A percentile compares a stretch with the other conserved stretches of the same genome.
These are phyloP conservation scores for Spiraea crenata DNA, from an alignment of 331 rosid genomes.

Conservation along the genomic window DNA sequence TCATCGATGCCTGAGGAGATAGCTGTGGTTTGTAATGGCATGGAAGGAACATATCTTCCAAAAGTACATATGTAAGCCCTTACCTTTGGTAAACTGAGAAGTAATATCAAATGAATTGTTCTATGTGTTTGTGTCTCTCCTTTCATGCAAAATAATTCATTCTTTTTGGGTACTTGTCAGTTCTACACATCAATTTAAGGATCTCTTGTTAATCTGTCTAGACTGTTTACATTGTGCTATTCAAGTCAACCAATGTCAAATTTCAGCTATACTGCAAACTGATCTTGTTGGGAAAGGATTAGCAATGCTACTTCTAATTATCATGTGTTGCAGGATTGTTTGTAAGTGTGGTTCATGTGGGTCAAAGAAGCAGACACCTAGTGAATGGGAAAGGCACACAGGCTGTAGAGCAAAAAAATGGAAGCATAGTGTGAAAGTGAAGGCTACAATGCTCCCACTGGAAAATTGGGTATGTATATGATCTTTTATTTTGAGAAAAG, in stretches of 20 bases:
- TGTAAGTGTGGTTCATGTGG: constrained; percentile 83
- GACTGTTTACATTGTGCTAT: neutral
- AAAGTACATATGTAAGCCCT: constrained; percentile 83
- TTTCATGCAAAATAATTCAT: neutral
- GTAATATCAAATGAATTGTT: neutral
- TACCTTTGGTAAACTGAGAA: constrained; percentile 13
- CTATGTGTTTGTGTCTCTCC: neutral
- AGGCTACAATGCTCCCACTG: constrained; percentile 73
- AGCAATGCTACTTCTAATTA: constrained; percentile 13
- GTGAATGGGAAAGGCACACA: constrained; percentile 96
- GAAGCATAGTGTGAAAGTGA: constrained; percentile 95
- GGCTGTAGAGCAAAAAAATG: constrained; percentile 98
- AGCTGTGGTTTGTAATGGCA: constrained; percentile 89
- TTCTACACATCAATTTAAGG: constrained; percentile 1
- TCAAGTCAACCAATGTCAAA: constrained; percentile 1
- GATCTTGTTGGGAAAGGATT: constrained; percentile 26
- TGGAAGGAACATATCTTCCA: constrained; percentile 83
- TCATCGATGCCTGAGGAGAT: constrained; percentile 50
- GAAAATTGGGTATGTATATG: constrained; percentile 87
- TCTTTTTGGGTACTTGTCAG: neutral
- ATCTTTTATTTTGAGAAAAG: constrained; percentile 20
- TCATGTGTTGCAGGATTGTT: constrained; percentile 54
- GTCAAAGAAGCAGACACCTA: constrained; percentile 70
- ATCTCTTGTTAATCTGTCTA: neutral
- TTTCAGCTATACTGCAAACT: neutral